phyloP scores from a whole-genome alignment of 2,329 filamentous ascomycete species.

The Colletotrichum incanum region DNA sequence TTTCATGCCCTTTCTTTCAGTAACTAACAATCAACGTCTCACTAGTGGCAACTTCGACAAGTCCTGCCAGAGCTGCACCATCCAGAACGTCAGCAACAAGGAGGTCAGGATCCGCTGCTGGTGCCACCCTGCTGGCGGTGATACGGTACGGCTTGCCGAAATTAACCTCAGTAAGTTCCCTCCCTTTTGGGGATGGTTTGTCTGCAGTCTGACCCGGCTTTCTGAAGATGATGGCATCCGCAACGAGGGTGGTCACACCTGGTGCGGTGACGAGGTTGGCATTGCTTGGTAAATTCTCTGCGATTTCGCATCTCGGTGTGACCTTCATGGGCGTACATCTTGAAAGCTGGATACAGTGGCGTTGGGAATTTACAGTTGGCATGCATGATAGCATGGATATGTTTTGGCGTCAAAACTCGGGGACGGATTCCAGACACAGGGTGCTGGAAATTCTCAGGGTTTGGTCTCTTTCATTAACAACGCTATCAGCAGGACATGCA shows the following conservation, averaged over 20 bases:
- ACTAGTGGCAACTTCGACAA: conserved; percentile 28
- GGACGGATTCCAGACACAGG: not conserved
- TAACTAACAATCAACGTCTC: not conserved
- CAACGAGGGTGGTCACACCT: conserved; percentile 35
- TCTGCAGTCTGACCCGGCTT: not conserved
- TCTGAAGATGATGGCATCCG: conserved; percentile 26
- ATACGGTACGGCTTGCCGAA: not conserved
- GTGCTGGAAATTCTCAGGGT: not conserved
- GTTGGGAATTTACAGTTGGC: not conserved
- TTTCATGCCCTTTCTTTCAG: no score
- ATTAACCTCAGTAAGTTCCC: conserved; percentile 19
- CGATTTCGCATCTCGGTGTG: not conserved
- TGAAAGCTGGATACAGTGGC: no score
- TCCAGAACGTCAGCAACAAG: conserved; percentile 19
- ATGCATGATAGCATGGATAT: not conserved
- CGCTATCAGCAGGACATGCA: not conserved
- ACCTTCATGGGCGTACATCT: not conserved
- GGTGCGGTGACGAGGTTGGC: conserved; percentile 37
- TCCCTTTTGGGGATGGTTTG: no score
- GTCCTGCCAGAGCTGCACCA: conserved; percentile 33
- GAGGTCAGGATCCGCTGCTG: conserved; percentile 17
- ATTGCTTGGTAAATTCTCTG: conserved; percentile 1
- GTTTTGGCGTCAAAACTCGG: not conserved
- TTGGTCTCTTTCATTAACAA: not conserved
- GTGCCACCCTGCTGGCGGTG: not conserved